Percentiles rank a stretch among this genome's conserved stretches.
Conservation (phyloP, 129 eudicot species). For the Sambucus nigra region DNA sequence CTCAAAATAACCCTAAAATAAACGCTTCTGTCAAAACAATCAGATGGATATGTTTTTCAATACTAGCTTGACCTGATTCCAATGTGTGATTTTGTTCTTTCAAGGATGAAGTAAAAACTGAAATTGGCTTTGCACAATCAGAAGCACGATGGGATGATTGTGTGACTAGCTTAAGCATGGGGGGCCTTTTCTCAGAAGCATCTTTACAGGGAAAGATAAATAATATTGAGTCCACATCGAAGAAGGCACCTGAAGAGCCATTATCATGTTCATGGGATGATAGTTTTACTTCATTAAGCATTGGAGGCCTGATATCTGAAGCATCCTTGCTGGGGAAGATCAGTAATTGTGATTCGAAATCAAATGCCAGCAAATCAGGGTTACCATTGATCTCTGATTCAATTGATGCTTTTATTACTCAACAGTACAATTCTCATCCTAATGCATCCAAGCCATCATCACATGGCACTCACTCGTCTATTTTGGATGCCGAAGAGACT, state of each 20-base stretch:
- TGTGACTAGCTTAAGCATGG: conserved; percentile 52
- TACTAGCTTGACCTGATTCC: no score
- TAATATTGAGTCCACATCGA: conserved; percentile 15
- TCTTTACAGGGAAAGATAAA: conserved; percentile 37
- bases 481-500: conserved; percentile 92
- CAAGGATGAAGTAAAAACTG: neutral
- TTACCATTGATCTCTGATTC: conserved; percentile 34
- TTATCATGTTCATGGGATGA: conserved; percentile 45
- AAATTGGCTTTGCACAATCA: conserved; percentile 21
- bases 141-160: conserved; percentile 37
- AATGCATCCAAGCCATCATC: conserved; percentile 21
- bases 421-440: conserved; percentile 25
- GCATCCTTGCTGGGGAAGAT: conserved; percentile 61
- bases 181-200: conserved; percentile 46
- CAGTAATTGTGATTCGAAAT: conserved; percentile 18
- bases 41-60: no score
- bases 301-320: conserved; percentile 79
- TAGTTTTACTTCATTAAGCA: conserved; percentile 45
- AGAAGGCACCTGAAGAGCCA: conserved; percentile 13
- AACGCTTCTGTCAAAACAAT: no score
- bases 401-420: conserved; percentile 29
- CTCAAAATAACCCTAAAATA: no score
- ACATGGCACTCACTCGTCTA: conserved; percentile 38
- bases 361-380: conserved; percentile 17
- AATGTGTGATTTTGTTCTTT: neutral